These are phyloP conservation scores for Sugiyamaella pinicola DNA, from an alignment of 1,139 yeast genomes.

Conservation along the genomic window DNA sequence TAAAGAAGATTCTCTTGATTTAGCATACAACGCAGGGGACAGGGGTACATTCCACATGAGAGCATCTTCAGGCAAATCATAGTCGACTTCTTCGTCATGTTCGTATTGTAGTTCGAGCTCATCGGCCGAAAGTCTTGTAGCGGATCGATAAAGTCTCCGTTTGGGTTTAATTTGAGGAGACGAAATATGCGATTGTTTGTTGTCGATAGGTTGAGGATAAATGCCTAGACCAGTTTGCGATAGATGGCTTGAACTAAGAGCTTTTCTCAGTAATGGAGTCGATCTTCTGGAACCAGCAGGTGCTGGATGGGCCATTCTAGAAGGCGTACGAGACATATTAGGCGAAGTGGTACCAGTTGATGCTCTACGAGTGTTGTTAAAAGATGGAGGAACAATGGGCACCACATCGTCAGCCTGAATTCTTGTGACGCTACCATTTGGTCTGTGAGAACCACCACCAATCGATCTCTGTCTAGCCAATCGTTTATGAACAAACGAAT, in stretches of 20 bases:
- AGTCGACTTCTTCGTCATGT: slow-evolving; percentile 46
- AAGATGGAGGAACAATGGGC: slow-evolving; percentile 4
- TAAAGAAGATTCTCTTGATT: slow-evolving; percentile 30
- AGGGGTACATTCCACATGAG: slow-evolving; percentile 66
- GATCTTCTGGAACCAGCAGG: slow-evolving; percentile 19
- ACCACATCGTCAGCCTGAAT: slow-evolving; percentile 5
- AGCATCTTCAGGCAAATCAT: slow-evolving; percentile 57
- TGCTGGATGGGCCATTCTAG: slow-evolving; percentile 6
- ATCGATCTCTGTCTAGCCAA: slow-evolving; percentile 21
- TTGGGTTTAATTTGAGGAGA: slow-evolving; percentile 18
- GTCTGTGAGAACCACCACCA: slow-evolving; percentile 11
- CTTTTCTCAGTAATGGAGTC: slow-evolving; percentile 27
- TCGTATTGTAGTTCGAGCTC: slow-evolving; percentile 43
- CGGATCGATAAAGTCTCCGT: slow-evolving; percentile 4
- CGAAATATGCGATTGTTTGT: background rate
- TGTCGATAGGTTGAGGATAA: slow-evolving; percentile 5
- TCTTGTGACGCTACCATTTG: slow-evolving; percentile 5
- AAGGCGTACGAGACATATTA: background rate
- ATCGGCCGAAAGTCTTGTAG: slow-evolving; percentile 31
- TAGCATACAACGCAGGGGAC: slow-evolving; percentile 52
- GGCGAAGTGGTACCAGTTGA: slow-evolving; percentile 20
- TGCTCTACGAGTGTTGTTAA: slow-evolving; percentile 14
- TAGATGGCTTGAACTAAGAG: slow-evolving; percentile 28
- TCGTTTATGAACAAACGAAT: slow-evolving; percentile 20
- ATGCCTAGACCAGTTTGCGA: slow-evolving; percentile 24